Evolutionary conservation across 2,329 filamentous ascomycete species (phyloP).

Genomic region (Fusarium secorum): DNA sequence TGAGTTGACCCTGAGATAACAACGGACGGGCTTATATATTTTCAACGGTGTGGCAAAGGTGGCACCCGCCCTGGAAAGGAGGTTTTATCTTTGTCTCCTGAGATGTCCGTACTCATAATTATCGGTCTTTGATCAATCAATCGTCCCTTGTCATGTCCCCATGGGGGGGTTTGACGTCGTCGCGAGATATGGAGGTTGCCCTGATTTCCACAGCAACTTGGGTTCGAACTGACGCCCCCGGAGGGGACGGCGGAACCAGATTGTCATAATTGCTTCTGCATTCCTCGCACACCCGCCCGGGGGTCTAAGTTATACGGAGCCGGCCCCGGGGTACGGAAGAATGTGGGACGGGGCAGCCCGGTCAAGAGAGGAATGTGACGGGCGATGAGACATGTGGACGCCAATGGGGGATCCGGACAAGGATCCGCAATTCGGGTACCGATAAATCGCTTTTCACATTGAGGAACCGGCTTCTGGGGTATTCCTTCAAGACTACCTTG

Average conservation of each 20-base stretch:
- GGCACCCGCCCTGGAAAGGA: slow-evolving; percentile 21
- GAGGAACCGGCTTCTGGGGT: slow-evolving; percentile 23
- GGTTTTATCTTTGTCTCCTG: slow-evolving; percentile 24
- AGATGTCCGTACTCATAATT: slow-evolving; percentile 16
- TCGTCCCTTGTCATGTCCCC: slow-evolving; percentile 10
- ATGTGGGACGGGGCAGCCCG: slow-evolving; percentile 34
- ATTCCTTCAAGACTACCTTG: slow-evolving; percentile 20
- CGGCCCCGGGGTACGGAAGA: slow-evolving; percentile 35
- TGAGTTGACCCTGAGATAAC: slow-evolving; percentile 33
- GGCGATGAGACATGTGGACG: slow-evolving; percentile 28
- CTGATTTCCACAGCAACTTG: slow-evolving; percentile 36
- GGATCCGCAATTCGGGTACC: slow-evolving; percentile 14
- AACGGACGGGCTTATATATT: slow-evolving; percentile 31
- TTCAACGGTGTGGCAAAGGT: slow-evolving; percentile 21
- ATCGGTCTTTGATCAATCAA: slow-evolving; percentile 10
- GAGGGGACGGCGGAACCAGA: slow-evolving; percentile 8
- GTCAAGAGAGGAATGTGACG: slow-evolving; percentile 36
- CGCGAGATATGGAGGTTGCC: slow-evolving; percentile 22
- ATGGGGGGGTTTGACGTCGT: slow-evolving; percentile 16
- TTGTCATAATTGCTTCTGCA: slow-evolving; percentile 31
- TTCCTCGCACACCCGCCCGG: slow-evolving; percentile 34
- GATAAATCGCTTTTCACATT: slow-evolving; percentile 15
- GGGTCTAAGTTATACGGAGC: slow-evolving; percentile 27
- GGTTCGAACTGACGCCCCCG: not conserved
- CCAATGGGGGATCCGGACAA: slow-evolving; percentile 8